Conservation (phyloP, 768 basidiomycete genomes). For the Tephrocybe sp. region DNA sequence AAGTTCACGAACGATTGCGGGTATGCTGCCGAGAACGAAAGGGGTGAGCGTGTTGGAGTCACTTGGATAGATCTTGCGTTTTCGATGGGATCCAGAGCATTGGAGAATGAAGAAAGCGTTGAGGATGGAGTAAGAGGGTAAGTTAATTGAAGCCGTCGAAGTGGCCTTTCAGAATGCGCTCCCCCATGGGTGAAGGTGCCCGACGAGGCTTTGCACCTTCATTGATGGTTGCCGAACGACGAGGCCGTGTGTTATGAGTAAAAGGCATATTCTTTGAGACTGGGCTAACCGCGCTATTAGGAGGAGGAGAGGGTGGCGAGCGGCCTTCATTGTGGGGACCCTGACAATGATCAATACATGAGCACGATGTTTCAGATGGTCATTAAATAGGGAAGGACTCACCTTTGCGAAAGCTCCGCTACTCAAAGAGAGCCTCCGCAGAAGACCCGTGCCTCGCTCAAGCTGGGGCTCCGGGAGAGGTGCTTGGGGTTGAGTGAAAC, state of each 20-base stretch:
- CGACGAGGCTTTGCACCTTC: constrained; percentile 50
- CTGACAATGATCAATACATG: constrained; percentile 19
- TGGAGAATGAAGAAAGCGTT: constrained; percentile 12
- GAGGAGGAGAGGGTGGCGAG: constrained; percentile 45
- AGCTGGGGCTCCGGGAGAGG: constrained; percentile 47
- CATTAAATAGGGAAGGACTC: constrained; percentile 22
- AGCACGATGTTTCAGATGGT: constrained; percentile 9
- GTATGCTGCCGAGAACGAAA: constrained; percentile 35
- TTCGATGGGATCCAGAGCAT: constrained; percentile 5
- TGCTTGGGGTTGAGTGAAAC: constrained; percentile 48
- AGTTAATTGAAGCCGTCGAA: constrained; percentile 85
- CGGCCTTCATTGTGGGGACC: constrained; percentile 26
- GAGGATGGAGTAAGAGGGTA: constrained; percentile 8
- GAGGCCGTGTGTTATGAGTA: constrained; percentile 35
- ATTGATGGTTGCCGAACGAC: constrained; percentile 64
- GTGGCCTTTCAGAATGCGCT: constrained; percentile 87
- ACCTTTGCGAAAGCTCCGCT: constrained; percentile 57
- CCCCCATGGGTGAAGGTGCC: constrained; percentile 88
- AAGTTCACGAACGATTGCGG: constrained; percentile 34
- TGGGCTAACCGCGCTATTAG: constrained; percentile 49
- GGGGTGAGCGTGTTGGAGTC: neutral
- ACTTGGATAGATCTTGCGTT: constrained; percentile 10
- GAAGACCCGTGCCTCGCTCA: constrained; percentile 69
- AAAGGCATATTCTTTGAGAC: constrained; percentile 28
- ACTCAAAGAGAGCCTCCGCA: constrained; percentile 76